Evolutionary conservation across 2,329 filamentous ascomycete genomes (phyloP), one percentile per base, ranked within the genome.

Genomic region (Colletotrichum nymphaeae): DNA sequence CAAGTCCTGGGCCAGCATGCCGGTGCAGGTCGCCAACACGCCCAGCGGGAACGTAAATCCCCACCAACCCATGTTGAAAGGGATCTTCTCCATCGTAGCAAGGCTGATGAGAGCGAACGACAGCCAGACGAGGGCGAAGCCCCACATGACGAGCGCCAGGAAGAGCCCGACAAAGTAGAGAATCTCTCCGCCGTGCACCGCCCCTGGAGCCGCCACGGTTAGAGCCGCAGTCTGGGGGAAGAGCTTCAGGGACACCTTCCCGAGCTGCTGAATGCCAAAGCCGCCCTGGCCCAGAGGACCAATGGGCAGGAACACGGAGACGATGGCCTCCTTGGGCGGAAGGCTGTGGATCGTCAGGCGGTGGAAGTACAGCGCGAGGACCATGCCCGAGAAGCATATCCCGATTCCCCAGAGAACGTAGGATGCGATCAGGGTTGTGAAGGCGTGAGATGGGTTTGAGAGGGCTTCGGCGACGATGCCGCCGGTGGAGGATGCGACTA

Each of bases 341-440:
- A 94, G 85, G 52, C 91, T 90, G 80, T 94, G 89, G 3, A 94
- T 80, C 4, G 89, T 90, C 11, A 94, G 84, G 12, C 92, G 90
- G 72, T 92, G 90, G 78, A 93, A 93, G 81, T 94, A 94, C 49
- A 94, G 87, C 12, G 89, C 90, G 30, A 94, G 83, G 24, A 93
- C 87, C 55, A 88, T 86, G 80, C 91, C 87, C 1, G 91, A 89
- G 63, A 94, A 85, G 42, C 80, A 80, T 76, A 83, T 86, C 5
- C 91, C 90, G 70, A 90, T 89, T 0, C 92, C 92, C 91, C 91
- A 94, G 75, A 94, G 88, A 19, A 93, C 83, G 78, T 94, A 94
- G 3, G 87, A 91, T 19, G 85, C 85, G n/a, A 93, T 82, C 26
- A 94, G 77, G 0, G 92, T 94, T 49, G 87, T 88, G 24, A 70